These are phyloP conservation scores for Russula earlei DNA, from an alignment of 768 basidiomycete species.

Conservation along the genomic window DNA sequence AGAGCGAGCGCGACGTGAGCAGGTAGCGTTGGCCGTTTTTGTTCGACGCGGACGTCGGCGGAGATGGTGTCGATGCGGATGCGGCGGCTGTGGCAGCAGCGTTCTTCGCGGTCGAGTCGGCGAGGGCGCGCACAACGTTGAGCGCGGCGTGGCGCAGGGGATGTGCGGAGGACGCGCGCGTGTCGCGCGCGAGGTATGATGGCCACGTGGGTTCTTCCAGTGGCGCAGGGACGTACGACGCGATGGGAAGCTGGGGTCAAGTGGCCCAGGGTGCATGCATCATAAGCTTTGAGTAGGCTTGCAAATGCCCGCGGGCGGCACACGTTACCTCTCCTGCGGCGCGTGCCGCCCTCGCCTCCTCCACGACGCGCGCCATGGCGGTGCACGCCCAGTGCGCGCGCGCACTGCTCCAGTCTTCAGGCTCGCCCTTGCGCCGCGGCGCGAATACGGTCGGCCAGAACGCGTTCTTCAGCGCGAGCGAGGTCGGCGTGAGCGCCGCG, in stretches of 20 bases:
- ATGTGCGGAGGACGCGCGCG: slow-evolving; percentile 54
- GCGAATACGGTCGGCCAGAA: slow-evolving; percentile 85
- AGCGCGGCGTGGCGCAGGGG: slow-evolving; percentile 81
- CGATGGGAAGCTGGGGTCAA: slow-evolving; percentile 49
- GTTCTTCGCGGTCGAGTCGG: slow-evolving; percentile 39
- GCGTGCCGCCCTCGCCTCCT: slow-evolving; percentile 39
- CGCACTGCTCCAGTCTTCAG: slow-evolving; percentile 55
- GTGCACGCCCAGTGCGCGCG: slow-evolving; percentile 67
- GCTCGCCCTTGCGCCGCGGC: slow-evolving; percentile 58
- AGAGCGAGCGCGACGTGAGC: slow-evolving; percentile 73
- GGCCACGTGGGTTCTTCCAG: slow-evolving; percentile 29
- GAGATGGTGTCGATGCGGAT: slow-evolving; percentile 12
- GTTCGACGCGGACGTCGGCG: slow-evolving; percentile 8
- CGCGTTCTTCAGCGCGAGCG: slow-evolving; percentile 54
- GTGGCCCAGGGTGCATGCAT: slow-evolving; percentile 29
- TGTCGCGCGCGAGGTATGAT: slow-evolving; percentile 57
- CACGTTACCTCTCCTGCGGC: slow-evolving; percentile 49
- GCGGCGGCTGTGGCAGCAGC: slow-evolving; percentile 18
- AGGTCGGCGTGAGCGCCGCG: slow-evolving; percentile 56
- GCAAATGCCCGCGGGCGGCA: no score
- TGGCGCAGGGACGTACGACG: slow-evolving; percentile 56
- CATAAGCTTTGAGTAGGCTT: neutral
- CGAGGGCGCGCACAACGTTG: slow-evolving; percentile 61
- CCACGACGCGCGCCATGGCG: slow-evolving; percentile 47
- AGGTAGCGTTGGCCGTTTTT: slow-evolving; percentile 76